phyloP scores from a whole-genome alignment of 805 yeast genomes.

The Tetrapisispora phaffii region DNA sequence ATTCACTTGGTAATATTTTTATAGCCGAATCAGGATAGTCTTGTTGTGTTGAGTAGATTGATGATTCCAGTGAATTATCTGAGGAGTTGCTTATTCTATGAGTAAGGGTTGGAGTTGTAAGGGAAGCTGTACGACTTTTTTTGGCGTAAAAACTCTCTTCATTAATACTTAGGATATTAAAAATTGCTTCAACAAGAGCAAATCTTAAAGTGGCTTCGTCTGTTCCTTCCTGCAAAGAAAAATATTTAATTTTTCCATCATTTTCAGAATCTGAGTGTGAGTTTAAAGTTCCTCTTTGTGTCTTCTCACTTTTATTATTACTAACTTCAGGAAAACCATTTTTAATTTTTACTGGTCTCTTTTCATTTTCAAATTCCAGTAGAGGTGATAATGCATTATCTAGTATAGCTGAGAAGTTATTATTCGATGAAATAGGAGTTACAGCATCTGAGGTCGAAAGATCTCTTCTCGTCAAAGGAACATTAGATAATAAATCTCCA shows the following conservation, averaged over 20 bases:
- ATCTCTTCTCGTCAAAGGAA: constrained; percentile 47
- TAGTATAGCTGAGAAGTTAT: not conserved
- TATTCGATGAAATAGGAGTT: not conserved
- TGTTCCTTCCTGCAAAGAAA: constrained; percentile 56
- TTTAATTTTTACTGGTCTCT: not conserved
- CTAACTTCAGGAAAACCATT: not conserved
- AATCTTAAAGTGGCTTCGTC: constrained; percentile 55
- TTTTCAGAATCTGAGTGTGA: not conserved
- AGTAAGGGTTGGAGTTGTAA: not conserved
- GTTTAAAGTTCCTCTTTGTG: not conserved
- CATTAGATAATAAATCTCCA: constrained; percentile 77
- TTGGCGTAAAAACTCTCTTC: constrained; percentile 21
- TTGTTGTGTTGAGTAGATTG: constrained; percentile 9
- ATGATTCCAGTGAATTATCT: constrained; percentile 11
- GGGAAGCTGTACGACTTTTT: too few species aligned
- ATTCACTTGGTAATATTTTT: constrained; percentile 21
- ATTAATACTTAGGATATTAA: constrained; percentile 56
- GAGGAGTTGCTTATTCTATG: constrained; percentile 6
- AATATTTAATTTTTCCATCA: constrained; percentile 16
- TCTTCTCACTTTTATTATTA: not conserved
- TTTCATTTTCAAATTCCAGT: not conserved
- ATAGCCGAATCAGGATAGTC: constrained; percentile 11
- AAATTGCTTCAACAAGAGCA: constrained; percentile 63
- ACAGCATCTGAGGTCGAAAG: not conserved
- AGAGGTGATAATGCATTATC: not conserved